phyloP scores from a whole-genome alignment of 352 stramenopile species.

The Phytophthora syringae region DNA sequence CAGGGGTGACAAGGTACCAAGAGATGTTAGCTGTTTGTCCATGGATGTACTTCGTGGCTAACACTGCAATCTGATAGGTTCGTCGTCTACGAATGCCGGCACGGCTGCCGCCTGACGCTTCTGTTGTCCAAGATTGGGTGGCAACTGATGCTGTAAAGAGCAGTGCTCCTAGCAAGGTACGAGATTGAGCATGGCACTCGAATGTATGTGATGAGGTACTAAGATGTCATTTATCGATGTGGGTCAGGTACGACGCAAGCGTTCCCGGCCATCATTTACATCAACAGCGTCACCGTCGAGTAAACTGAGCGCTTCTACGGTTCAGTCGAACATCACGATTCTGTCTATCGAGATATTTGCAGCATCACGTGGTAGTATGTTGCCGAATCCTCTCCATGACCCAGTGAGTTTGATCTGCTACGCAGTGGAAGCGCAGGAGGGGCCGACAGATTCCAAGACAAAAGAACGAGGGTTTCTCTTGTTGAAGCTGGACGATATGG shows the following conservation, averaged over 20 bases:
- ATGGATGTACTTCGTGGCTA: neutral
- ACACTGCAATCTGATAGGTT: conserved; percentile 25
- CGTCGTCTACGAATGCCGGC: conserved; percentile 49
- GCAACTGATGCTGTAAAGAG: conserved; percentile 10
- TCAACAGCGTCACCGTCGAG: conserved; percentile 27
- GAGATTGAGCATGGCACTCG: neutral
- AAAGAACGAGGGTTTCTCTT: conserved; percentile 65
- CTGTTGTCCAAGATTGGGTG: conserved; percentile 43
- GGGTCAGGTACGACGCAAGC: conserved; percentile 29
- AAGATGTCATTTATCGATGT: neutral
- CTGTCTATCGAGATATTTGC: conserved; percentile 83
- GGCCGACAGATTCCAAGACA: conserved; percentile 51
- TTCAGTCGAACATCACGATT: conserved; percentile 77
- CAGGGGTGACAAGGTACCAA: conserved; percentile 29
- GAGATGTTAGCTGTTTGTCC: neutral
- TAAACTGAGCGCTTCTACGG: conserved; percentile 28
- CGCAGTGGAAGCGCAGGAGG: conserved; percentile 77
- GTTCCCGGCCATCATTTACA: conserved; percentile 19
- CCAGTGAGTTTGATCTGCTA: conserved; percentile 71
- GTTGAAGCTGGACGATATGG: conserved; percentile 27
- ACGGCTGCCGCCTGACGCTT: conserved; percentile 41
- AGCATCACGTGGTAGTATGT: conserved; percentile 54
- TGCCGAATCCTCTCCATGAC: conserved; percentile 77
- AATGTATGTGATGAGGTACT: neutral
- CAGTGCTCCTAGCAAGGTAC: conserved; percentile 33